Percentiles rank a stretch among this genome's conserved stretches.
Conservation (phyloP, 805 yeast species). For the Dipodascopsis uninucleata region DNA sequence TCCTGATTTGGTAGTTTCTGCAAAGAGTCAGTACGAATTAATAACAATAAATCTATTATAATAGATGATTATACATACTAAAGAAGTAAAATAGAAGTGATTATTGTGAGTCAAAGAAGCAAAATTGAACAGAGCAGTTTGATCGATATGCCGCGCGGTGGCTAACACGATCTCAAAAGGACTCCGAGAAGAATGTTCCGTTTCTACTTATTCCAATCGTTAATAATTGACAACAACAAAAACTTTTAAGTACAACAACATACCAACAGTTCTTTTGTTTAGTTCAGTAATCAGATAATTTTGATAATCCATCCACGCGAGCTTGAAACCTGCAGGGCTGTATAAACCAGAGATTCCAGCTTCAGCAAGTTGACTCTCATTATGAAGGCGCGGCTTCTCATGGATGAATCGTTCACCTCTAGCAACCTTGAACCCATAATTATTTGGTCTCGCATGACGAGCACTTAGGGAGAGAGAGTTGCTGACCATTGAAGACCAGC, state of each 20-base stretch:
- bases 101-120: slow-evolving; percentile 92
- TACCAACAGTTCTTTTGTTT: slow-evolving; percentile 28
- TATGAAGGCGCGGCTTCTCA: slow-evolving; percentile 56
- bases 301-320: slow-evolving; percentile 83
- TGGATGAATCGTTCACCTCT: slow-evolving; percentile 48
- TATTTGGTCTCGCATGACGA: too few species aligned
- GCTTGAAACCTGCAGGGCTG: slow-evolving; percentile 60
- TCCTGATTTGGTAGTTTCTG: too few species aligned
- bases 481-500: too few species aligned
- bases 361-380: slow-evolving; percentile 39
- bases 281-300: slow-evolving; percentile 42
- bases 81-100: slow-evolving; percentile 63
- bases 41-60: too few species aligned
- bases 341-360: slow-evolving; percentile 64
- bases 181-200: slow-evolving; percentile 21
- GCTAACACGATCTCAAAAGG: slow-evolving; percentile 38
- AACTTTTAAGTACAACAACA: not conserved
- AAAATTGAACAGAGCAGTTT: slow-evolving; percentile 70
- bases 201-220: slow-evolving; percentile 41
- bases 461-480: too few species aligned
- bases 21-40: too few species aligned
- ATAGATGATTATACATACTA: too few species aligned
- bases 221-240: not conserved
- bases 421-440: too few species aligned
- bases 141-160: slow-evolving; percentile 62